These are phyloP conservation scores for Prunus fruticosa DNA, from an alignment of 306 rosid species.

Conservation along the genomic window DNA sequence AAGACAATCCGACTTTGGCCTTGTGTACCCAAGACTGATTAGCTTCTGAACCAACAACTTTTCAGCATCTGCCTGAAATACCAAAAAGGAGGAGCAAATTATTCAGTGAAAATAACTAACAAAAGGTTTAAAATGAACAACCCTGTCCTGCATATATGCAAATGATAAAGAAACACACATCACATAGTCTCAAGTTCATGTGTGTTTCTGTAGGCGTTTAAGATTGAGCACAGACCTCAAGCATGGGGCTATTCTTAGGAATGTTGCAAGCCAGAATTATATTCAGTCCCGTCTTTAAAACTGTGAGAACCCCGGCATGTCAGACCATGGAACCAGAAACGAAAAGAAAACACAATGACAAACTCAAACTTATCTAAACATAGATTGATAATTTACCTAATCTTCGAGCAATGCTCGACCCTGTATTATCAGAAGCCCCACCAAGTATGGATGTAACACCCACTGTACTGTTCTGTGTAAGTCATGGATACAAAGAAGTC, in stretches of 20 bases:
- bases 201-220: neutral
- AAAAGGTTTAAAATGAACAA: neutral
- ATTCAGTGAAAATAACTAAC: neutral
- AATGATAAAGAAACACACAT: neutral
- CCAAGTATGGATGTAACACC: constrained; percentile 78
- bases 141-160: neutral
- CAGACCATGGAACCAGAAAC: neutral
- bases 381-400: constrained; percentile 45
- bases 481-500: neutral
- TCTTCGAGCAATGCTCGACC: constrained; percentile 77
- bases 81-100: constrained; percentile 13
- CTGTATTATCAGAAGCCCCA: constrained; percentile 86
- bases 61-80: constrained; percentile 73
- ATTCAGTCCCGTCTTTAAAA: constrained; percentile 74
- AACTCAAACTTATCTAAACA: neutral
- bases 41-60: constrained; percentile 76
- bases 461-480: constrained; percentile 48
- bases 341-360: neutral
- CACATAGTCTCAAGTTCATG: neutral
- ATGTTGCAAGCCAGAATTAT: constrained; percentile 80
- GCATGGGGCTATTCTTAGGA: constrained; percentile 68
- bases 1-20: constrained; percentile 40
- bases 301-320: constrained; percentile 32
- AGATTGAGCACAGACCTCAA: constrained; percentile 54
- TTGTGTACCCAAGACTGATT: constrained; percentile 58